Evolutionary conservation across 441 rosid species (phyloP), one percentile per base, ranked within the genome.

Genomic region (Pelargonium myrrhifolium): DNA sequence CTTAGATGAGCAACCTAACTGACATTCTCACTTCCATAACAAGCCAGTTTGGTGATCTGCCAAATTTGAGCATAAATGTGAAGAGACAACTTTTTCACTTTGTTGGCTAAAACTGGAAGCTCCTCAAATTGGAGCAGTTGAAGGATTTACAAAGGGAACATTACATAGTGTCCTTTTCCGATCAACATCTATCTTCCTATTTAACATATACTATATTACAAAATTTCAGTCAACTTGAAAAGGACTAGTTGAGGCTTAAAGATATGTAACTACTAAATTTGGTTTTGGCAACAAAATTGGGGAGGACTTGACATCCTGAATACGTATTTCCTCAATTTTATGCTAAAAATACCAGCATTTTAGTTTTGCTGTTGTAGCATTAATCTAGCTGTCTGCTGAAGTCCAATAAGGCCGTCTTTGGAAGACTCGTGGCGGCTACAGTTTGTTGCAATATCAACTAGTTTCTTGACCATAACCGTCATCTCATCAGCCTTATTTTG

Each of bases 381-480:
- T 71, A 35, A 6, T 26, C 82, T 81, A 62, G 89, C 83, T 74
- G 43, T 75, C 58, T 14, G 72, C 67, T 85, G 88, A 82, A 87
- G 84, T 71, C 83, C 74, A 22, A 71, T 56, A 9, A 89, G 68
- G 17, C 75, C 64, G 21, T 71, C 39, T 35, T 59, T 65, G 3
- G 67, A 70, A 68, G 82, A 78, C 45, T 63, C 37, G 4, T 51
- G 61, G 65, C 66, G 43, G 60, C 68, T 72, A 59, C 69, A 26
- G 9, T 42, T 72, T 56, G 67, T 59, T 17, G 77, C 39, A 15
- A 68, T 62, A 71, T 53, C 65, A 56, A 80, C 71, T 75, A 93
- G 76, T 68, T 81, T 71, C 74, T 62, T 81, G 47, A 93, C 56
- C 63, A 82, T 55, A 37, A 14, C 79, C 39, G 2, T 74, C 79